A percentile compares a stretch with the other conserved stretches of the same genome.
Evolutionary conservation across 2,329 filamentous ascomycete genomes (phyloP).

Genomic region (Fusarium scirpi): DNA sequence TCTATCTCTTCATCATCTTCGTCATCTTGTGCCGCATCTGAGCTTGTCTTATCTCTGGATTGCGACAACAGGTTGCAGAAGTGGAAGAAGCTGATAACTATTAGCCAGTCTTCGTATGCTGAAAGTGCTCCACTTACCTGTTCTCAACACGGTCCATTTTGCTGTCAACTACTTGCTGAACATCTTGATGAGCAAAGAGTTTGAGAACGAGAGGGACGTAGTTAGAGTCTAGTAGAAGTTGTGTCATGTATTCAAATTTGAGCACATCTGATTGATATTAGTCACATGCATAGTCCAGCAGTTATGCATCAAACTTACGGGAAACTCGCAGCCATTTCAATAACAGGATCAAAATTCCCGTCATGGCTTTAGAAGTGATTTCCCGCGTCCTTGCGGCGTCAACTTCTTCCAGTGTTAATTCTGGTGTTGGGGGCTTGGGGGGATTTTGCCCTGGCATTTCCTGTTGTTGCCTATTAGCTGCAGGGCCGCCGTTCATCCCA

Average conservation of each 20-base stretch:
- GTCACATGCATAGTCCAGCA: not conserved
- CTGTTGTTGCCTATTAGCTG: slow-evolving; percentile 46
- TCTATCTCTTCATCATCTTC: slow-evolving; percentile 54
- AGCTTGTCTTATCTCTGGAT: slow-evolving; percentile 53
- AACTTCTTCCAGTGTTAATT: slow-evolving; percentile 77
- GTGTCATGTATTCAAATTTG: slow-evolving; percentile 95
- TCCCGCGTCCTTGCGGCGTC: slow-evolving; percentile 86
- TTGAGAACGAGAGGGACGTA: slow-evolving; percentile 94
- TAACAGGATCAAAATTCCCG: slow-evolving; percentile 86
- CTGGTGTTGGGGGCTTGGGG: slow-evolving; percentile 55
- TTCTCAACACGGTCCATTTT: slow-evolving; percentile 85
- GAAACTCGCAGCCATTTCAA: slow-evolving; percentile 97
- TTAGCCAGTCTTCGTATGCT: slow-evolving; percentile 3
- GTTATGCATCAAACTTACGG: slow-evolving; percentile 69
- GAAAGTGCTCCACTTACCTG: slow-evolving; percentile 65
- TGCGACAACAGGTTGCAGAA: slow-evolving; percentile 82
- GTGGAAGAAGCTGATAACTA: slow-evolving; percentile 78
- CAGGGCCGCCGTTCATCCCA: slow-evolving; percentile 56
- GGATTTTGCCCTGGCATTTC: slow-evolving; percentile 51
- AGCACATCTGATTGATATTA: slow-evolving; percentile 75
- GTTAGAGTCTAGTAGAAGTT: slow-evolving; percentile 92
- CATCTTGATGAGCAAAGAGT: slow-evolving; percentile 92
- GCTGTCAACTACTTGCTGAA: slow-evolving; percentile 89
- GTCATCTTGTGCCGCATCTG: slow-evolving; percentile 52
- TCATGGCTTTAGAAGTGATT: slow-evolving; percentile 90